phyloP scores from a whole-genome alignment of 2,329 filamentous ascomycete species.

The Lachnellula hyalina region DNA sequence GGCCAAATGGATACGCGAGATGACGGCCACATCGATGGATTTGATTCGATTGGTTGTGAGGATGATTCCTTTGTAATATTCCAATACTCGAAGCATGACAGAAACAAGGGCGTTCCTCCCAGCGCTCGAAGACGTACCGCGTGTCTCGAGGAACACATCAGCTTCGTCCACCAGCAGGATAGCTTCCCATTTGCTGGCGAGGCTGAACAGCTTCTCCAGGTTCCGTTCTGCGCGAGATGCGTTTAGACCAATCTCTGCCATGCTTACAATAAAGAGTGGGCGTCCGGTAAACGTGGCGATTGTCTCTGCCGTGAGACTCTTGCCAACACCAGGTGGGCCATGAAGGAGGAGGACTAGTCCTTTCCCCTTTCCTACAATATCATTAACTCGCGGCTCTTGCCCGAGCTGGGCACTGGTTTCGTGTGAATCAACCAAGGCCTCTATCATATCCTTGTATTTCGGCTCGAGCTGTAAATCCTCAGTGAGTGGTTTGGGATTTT shows the following conservation, averaged over 20 bases:
- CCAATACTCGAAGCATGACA: slow-evolving; percentile 33
- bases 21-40: slow-evolving; percentile 34
- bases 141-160: slow-evolving; percentile 8
- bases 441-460: background rate
- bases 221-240: slow-evolving; percentile 37
- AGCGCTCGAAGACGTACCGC: background rate
- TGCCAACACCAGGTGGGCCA: slow-evolving; percentile 9
- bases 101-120: slow-evolving; percentile 9
- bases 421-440: background rate
- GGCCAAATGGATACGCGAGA: slow-evolving; percentile 29
- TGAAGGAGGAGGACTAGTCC: slow-evolving; percentile 2
- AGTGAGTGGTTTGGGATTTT: background rate
- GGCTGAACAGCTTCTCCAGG: slow-evolving; percentile 64
- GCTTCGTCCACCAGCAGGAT: slow-evolving; percentile 10
- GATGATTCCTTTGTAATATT: slow-evolving; percentile 37
- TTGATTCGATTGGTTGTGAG: slow-evolving; percentile 36
- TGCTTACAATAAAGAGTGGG: slow-evolving; percentile 7
- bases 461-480: background rate
- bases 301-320: slow-evolving; percentile 12
- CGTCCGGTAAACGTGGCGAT: slow-evolving; percentile 6
- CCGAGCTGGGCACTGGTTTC: background rate
- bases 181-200: slow-evolving; percentile 49
- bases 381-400: background rate
- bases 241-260: slow-evolving; percentile 9
- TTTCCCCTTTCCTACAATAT: slow-evolving; percentile 1